A percentile compares a stretch with the other conserved stretches of the same genome.
phyloP scores from a whole-genome alignment of 2,329 filamentous ascomycete genomes.

The Sclerotinia nivalis region DNA sequence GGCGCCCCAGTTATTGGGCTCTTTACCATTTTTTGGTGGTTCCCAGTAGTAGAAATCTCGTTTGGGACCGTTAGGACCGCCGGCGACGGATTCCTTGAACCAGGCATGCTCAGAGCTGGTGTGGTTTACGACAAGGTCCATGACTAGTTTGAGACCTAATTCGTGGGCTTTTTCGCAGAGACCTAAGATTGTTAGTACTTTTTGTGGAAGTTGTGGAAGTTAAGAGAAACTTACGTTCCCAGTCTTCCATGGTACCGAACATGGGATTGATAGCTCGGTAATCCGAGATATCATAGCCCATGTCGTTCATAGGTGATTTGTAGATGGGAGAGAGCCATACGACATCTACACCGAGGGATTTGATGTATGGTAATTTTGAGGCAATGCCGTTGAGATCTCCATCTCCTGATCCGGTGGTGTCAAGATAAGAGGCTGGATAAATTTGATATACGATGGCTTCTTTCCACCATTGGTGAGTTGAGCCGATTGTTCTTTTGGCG shows the following conservation, averaged over 20 bases:
- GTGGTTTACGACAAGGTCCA: constrained; percentile 75
- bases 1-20: constrained; percentile 49
- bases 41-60: constrained; percentile 69
- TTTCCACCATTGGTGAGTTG: constrained; percentile 43
- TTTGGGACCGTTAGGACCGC: constrained; percentile 49
- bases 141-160: constrained; percentile 64
- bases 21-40: constrained; percentile 39
- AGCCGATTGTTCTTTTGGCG: constrained; percentile 9
- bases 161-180: constrained; percentile 61
- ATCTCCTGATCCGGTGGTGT: constrained; percentile 59
- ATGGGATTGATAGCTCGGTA: constrained; percentile 65
- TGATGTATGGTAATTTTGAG: constrained; percentile 61
- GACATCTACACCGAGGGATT: constrained; percentile 60
- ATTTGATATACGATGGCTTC: constrained; percentile 54
- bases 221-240: constrained; percentile 48
- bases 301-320: constrained; percentile 64
- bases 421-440: constrained; percentile 59
- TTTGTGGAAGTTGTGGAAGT: background rate
- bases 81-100: constrained; percentile 56
- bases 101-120: constrained; percentile 56
- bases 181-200: constrained; percentile 14
- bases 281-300: constrained; percentile 73
- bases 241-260: constrained; percentile 67
- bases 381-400: constrained; percentile 65
- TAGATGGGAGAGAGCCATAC: constrained; percentile 70